A percentile compares a stretch with the other conserved stretches of the same genome.
These are phyloP conservation scores for Metschnikowia lachancei DNA, from an alignment of 805 yeast species.

Conservation along the genomic window DNA sequence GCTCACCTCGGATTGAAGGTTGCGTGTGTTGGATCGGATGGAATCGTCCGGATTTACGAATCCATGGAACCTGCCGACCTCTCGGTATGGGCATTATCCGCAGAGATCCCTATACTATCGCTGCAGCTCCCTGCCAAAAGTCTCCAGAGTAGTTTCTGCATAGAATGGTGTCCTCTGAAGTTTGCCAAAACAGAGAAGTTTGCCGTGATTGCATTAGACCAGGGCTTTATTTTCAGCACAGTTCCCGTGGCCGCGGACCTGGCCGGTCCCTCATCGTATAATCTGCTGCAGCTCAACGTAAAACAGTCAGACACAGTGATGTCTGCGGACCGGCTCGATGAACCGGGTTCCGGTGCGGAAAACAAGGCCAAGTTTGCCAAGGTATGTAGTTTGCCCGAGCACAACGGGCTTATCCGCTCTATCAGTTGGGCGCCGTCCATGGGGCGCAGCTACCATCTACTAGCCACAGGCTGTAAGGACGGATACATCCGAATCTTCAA, in stretches of 20 bases:
- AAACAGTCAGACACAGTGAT: not conserved
- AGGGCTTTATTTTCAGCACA: conserved; percentile 67
- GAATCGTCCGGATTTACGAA: conserved; percentile 79
- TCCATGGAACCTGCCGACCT: conserved; percentile 88
- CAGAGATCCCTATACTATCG: conserved; percentile 64
- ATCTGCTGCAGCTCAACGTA: not conserved
- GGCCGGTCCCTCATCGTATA: too few relatives aligned
- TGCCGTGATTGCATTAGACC: conserved; percentile 82
- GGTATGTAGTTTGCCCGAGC: conserved; percentile 74
- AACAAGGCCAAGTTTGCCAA: conserved; percentile 42
- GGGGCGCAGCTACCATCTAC: conserved; percentile 82
- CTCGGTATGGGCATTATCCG: conserved; percentile 73
- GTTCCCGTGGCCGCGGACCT: not conserved
- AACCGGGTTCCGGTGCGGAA: not conserved
- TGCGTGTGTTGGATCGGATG: conserved; percentile 89
- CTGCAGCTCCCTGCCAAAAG: conserved; percentile 71
- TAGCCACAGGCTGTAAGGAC: conserved; percentile 96
- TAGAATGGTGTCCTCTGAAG: conserved; percentile 89
- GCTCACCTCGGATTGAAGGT: conserved; percentile 74
- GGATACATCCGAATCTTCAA: conserved; percentile 87
- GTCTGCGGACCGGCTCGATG: conserved; percentile 2
- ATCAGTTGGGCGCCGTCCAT: conserved; percentile 96
- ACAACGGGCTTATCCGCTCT: conserved; percentile 79
- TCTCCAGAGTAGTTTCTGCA: conserved; percentile 78
- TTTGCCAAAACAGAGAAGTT: conserved; percentile 71